A percentile compares a stretch with the other conserved stretches of the same genome.
These are phyloP conservation scores for Fusarium sp. DNA, from an alignment of 2,329 filamentous ascomycete genomes.

Conservation along the genomic window DNA sequence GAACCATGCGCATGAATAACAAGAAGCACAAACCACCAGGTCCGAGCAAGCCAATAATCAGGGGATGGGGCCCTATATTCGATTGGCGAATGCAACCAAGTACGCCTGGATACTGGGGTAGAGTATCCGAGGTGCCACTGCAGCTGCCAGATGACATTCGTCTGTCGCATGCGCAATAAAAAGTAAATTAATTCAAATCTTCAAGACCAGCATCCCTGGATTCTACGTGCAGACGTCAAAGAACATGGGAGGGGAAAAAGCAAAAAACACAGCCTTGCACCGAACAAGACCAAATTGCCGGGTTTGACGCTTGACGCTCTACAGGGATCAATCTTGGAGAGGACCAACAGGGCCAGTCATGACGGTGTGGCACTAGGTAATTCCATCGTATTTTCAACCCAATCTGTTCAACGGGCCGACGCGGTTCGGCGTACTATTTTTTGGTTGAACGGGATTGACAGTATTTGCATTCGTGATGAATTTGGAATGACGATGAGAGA, in stretches of 20 bases:
- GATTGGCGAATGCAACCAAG: conserved; percentile 28
- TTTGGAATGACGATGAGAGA: neutral
- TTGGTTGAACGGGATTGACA: neutral
- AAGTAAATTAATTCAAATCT: neutral
- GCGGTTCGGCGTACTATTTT: neutral
- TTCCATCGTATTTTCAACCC: neutral
- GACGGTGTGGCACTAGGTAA: conserved; percentile 13
- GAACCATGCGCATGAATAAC: neutral
- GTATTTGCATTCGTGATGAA: neutral
- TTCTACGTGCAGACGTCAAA: neutral
- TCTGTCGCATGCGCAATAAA: neutral
- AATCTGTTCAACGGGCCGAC: conserved; percentile 12
- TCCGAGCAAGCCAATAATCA: conserved; percentile 12
- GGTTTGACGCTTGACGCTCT: neutral
- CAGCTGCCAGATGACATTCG: conserved; percentile 2
- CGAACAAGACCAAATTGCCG: conserved; percentile 11
- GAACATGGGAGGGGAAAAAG: conserved; percentile 1
- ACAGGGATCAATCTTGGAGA: conserved; percentile 2
- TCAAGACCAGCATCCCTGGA: neutral
- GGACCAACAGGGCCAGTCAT: neutral
- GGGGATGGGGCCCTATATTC: neutral
- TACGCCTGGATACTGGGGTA: neutral
- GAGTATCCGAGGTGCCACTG: neutral
- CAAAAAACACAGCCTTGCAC: conserved; percentile 3
- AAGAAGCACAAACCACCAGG: neutral